These are phyloP conservation scores for Collybiopsis confluens DNA, from an alignment of 768 basidiomycete genomes.

Conservation along the genomic window DNA sequence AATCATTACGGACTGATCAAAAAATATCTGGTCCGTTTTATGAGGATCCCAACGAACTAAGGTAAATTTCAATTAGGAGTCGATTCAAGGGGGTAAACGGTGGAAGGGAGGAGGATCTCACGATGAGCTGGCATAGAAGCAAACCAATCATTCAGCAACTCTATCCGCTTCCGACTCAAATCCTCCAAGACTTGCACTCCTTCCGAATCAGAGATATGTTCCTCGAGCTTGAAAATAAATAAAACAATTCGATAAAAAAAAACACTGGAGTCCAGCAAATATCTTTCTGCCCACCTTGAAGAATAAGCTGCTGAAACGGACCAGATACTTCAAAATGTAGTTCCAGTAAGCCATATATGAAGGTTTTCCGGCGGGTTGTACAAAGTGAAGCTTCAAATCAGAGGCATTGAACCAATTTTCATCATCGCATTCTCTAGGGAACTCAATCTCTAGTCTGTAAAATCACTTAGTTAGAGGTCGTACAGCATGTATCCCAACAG, in stretches of 20 bases:
- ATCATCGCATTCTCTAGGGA: constrained; percentile 47
- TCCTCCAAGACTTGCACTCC: background rate
- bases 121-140: constrained; percentile 42
- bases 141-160: constrained; percentile 34
- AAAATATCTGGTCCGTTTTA: constrained; percentile 13
- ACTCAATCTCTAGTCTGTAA: constrained; percentile 3
- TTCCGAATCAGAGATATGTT: too few species aligned
- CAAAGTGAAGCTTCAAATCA: constrained; percentile 34
- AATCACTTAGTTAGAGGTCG: background rate
- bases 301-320: too few species aligned
- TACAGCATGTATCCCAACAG: constrained; percentile 10
- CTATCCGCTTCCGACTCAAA: constrained; percentile 51
- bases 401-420: constrained; percentile 45
- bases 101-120: constrained; percentile 39
- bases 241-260: too few species aligned
- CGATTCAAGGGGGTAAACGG: constrained; percentile 35
- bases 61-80: constrained; percentile 40
- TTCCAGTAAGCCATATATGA: constrained; percentile 37
- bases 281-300: too few species aligned
- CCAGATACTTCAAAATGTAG: constrained; percentile 35
- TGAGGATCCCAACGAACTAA: constrained; percentile 13
- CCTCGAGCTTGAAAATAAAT: too few species aligned
- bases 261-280: too few species aligned
- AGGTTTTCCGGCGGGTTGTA: constrained; percentile 45
- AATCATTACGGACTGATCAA: constrained; percentile 33